Conservation (phyloP, 73 alveolate genomes). For the Diophrys appendiculata region DNA sequence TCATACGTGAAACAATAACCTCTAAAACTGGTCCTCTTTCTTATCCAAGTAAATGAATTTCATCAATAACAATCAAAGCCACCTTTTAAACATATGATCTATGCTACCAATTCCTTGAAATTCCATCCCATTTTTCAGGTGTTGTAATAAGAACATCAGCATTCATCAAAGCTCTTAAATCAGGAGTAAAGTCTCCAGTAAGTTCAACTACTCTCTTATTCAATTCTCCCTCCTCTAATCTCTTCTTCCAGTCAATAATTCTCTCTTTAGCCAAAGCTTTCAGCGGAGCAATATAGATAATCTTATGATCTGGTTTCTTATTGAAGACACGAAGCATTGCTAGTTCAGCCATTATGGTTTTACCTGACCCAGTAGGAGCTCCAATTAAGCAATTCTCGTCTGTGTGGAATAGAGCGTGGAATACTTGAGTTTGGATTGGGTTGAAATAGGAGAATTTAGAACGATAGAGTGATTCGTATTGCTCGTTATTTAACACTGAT, state of each 20-base stretch:
- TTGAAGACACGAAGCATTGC: slow-evolving; percentile 97
- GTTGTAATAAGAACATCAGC: slow-evolving; percentile 98
- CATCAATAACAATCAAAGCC: slow-evolving; percentile 97
- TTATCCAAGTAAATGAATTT: slow-evolving; percentile 98
- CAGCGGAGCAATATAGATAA: slow-evolving; percentile 98
- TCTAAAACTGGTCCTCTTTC: slow-evolving; percentile 99
- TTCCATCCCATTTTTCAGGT: slow-evolving; percentile 99
- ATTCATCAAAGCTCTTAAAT: slow-evolving; percentile 87
- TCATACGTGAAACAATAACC: slow-evolving; percentile 98
- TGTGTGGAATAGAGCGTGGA: slow-evolving; percentile 81
- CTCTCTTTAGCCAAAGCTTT: slow-evolving; percentile 98
- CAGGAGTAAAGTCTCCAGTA: slow-evolving; percentile 98
- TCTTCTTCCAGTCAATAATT: slow-evolving; percentile 82
- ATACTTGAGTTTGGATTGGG: slow-evolving; percentile 98
- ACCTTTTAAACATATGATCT: slow-evolving; percentile 75
- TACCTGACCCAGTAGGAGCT: slow-evolving; percentile 97
- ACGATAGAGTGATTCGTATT: slow-evolving; percentile 88
- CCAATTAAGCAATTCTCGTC: slow-evolving; percentile 98
- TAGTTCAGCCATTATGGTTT: slow-evolving; percentile 99
- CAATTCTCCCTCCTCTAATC: slow-evolving; percentile 84
- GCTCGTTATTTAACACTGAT: slow-evolving; percentile 89
- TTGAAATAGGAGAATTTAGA: slow-evolving; percentile 92
- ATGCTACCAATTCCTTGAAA: slow-evolving; percentile 90
- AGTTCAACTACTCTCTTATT: slow-evolving; percentile 96
- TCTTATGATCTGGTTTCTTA: too few relatives aligned